Base-by-base conservation (phyloP, 305 asterid species). In the Striga hermonthica region DNA sequence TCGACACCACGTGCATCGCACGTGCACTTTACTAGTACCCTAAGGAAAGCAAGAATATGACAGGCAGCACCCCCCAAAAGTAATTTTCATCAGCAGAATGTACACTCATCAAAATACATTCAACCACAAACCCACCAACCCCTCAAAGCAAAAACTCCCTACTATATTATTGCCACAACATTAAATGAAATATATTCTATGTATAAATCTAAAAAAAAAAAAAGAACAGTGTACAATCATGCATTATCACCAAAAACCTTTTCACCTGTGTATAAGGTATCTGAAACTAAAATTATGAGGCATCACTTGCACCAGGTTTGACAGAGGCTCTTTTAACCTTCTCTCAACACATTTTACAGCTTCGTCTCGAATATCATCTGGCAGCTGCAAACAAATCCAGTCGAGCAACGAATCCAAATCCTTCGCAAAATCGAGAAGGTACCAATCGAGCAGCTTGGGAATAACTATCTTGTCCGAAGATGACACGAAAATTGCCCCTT, bases 361-460 rank as follows among this genome's bases (percentile, higher is more conserved):
- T 72, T 74, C 76, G 28, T 74, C 78, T 62, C 95, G 74, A 6
- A 80, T 83, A 35, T 78, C 80, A 31, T 80, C 79, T 3, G 91
- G 93, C 15, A 91, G 82, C 81, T 88, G 95, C 77, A 88, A 68
- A 77, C 87, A 88, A 55, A 86, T 64, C 98, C 98, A 88, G 69
- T 86, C 96, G 7, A 91, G 77, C 72, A 91, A 75, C 6, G 87
- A 74, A 11, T 86, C 88, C 77, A 85, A 73, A 67, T 91, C 91
- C 81, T 91, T 88, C 0, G 94, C 96, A 60, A 91, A 91, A 73
- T 88, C 95, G 0, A 91, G 90, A 40, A 91, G 76, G 69, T 88
- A 88, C 98, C 91, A 86, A 40, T 88, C 96, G 60, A 91, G 71
- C 57, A 91, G 75, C 81, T 88, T 86, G 0, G 98, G 98, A 57